Base-by-base conservation (phyloP, 352 stramenopile species). In the Pilasporangium apinafurcum region DNA sequence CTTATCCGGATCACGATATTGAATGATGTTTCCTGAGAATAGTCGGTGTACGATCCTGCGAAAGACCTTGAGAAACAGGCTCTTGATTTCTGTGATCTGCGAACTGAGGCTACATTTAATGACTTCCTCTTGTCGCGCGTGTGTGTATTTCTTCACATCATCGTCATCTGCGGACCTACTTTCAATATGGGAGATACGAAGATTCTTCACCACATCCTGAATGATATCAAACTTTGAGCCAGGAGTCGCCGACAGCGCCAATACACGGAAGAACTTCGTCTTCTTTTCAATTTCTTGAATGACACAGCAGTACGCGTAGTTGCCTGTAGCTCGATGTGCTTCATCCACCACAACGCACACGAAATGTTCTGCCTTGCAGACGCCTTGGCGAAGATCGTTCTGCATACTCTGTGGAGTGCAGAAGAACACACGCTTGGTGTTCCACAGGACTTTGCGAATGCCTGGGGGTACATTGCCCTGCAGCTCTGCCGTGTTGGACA, bases 301-400 rank as follows among this genome's bases (percentile, higher is more conserved):
- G 26, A 98, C 86, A n/a, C 72, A 81, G 33, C 84, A 93, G 55
- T 98, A 99, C 3, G 96, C 91, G 61, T 99, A 99, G 39, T 98
- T 96, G 20, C 96, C 96, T 1, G 83, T 97, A 0, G 96, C 95
- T 9, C 92, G 86, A 65, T 99, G 97, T 1, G 95, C 96, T 72
- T 99, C 96, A 56, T 99, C 96, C 30, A 99, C 62, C 0, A 99
- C 95, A 27, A 99, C 59, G 49, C 95, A 99, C 13, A 98, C 95
- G 48, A 99, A 86, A 7, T 71, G 63, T 37, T 85, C 65, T 0
- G 84, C 74, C 37, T 69, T 51, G 32, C 82, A 96, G 6, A 92
- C 68, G 5, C 75, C 70, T 17, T 75, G 61, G 28, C 93, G 62
- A 28, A 99, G 64, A 59, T 99, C 97, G 47, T 98, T 99, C 46